phyloP scores from a whole-genome alignment of 108 stramenopile genomes.

The Skeletonema grethae region DNA sequence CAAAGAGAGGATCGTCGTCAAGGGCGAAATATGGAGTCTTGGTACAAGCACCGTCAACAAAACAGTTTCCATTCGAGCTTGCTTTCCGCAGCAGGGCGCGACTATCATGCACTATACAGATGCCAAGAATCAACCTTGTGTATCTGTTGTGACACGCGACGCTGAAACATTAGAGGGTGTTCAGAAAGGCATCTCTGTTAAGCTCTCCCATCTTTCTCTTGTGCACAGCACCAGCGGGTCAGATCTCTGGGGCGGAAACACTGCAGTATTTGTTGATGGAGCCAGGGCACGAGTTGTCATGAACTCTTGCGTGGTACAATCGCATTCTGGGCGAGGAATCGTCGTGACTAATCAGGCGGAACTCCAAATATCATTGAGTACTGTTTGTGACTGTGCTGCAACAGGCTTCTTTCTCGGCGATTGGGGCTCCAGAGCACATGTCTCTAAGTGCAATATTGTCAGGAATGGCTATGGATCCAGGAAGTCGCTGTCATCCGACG shows the following conservation, averaged over 20 bases:
- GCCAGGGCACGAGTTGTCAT: constrained; percentile 21
- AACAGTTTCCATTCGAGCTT: constrained; percentile 24
- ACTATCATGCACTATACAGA: constrained; percentile 19
- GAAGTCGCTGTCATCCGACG: background rate
- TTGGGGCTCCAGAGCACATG: background rate
- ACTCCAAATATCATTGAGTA: constrained; percentile 19
- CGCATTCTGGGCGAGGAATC: constrained; percentile 47
- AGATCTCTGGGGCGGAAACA: constrained; percentile 51
- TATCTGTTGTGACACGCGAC: constrained; percentile 12
- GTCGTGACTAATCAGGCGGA: constrained; percentile 45
- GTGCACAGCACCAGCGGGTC: constrained; percentile 26
- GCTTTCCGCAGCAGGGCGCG: constrained; percentile 26
- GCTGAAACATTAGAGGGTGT: background rate
- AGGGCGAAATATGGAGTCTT: constrained; percentile 11
- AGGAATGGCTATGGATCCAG: constrained; percentile 40
- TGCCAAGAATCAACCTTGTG: constrained; percentile 15
- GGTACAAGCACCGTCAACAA: constrained; percentile 7
- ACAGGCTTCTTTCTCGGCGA: constrained; percentile 53
- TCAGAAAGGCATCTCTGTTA: constrained; percentile 22
- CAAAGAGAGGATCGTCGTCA: constrained; percentile 17
- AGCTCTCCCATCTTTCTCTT: constrained; percentile 21
- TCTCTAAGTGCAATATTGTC: constrained; percentile 25
- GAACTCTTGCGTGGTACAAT: constrained; percentile 44
- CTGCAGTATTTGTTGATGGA: constrained; percentile 26
- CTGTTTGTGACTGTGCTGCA: constrained; percentile 45